These are phyloP conservation scores for Cercospora sp. DNA, from an alignment of 2,329 filamentous ascomycete genomes.

Conservation along the genomic window DNA sequence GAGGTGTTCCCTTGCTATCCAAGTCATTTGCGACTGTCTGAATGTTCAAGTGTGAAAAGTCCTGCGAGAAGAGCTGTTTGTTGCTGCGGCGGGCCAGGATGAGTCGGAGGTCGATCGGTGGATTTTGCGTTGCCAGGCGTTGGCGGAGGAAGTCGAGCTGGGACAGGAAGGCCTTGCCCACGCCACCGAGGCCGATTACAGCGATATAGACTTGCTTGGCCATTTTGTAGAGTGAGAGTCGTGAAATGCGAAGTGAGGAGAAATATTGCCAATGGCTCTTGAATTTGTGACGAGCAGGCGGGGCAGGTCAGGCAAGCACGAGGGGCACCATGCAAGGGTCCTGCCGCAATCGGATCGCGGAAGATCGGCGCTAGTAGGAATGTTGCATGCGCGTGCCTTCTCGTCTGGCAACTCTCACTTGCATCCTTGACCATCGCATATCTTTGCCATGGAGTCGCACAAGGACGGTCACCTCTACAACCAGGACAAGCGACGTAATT, in stretches of 20 bases:
- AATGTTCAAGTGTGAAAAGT: constrained; percentile 68
- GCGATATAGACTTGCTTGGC: constrained; percentile 44
- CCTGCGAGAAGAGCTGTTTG: constrained; percentile 72
- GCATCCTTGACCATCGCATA: background rate
- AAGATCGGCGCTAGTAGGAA: constrained; percentile 7
- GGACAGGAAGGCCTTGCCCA: constrained; percentile 65
- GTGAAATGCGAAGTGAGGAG: background rate
- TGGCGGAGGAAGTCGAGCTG: constrained; percentile 22
- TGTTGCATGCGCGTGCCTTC: background rate
- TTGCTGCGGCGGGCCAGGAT: constrained; percentile 84
- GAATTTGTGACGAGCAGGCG: background rate
- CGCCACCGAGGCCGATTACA: constrained; percentile 73
- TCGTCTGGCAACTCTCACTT: background rate
- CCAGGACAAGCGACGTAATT: constrained; percentile 53
- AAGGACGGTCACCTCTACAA: constrained; percentile 27
- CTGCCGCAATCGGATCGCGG: constrained; percentile 14
- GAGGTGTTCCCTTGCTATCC: constrained; percentile 61
- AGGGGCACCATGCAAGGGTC: background rate
- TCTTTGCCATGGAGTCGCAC: constrained; percentile 20
- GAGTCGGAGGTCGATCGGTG: constrained; percentile 69
- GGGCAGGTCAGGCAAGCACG: background rate
- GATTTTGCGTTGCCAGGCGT: constrained; percentile 50
- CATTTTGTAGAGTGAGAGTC: background rate
- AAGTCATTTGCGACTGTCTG: constrained; percentile 62
- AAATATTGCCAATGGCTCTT: constrained; percentile 10